These are phyloP conservation scores for Pluteus cervinus DNA, from an alignment of 768 basidiomycete species.

Conservation along the genomic window DNA sequence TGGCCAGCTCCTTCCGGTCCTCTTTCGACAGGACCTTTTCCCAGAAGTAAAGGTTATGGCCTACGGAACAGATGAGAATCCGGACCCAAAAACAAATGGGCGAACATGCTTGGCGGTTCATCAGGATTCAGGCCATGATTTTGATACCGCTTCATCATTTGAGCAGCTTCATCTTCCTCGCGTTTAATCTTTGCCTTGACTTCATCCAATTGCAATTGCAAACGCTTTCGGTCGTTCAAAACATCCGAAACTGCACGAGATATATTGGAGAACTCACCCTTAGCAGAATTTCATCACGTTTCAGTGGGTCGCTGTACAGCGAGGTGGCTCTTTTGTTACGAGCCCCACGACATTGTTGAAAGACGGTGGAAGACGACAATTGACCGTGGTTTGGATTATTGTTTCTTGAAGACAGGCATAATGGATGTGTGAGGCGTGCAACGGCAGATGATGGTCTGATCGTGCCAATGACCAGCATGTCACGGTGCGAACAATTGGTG, in stretches of 20 bases:
- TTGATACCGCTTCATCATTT: conserved; percentile 12
- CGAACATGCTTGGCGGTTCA: conserved; percentile 8
- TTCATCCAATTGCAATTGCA: conserved; percentile 20
- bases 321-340: too few species aligned
- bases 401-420: too few species aligned
- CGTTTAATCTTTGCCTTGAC: conserved; percentile 17
- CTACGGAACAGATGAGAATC: conserved; percentile 6
- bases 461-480: too few species aligned
- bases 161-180: conserved; percentile 18
- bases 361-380: too few species aligned
- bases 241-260: too few species aligned
- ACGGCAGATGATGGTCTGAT: too few species aligned
- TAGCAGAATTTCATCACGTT: conserved; percentile 21
- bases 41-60: conserved; percentile 19
- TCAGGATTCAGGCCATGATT: conserved; percentile 5
- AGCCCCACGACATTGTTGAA: too few species aligned
- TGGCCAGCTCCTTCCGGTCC: conserved; percentile 20
- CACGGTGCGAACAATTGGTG: too few species aligned
- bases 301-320: conserved; percentile 14
- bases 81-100: not conserved
- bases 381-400: too few species aligned
- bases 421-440: too few species aligned
- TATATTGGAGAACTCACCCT: too few species aligned
- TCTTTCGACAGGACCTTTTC: conserved; percentile 18
- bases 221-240: too few species aligned